These are phyloP conservation scores for Microdochium bolleyi DNA, from an alignment of 2,329 filamentous ascomycete genomes.

Conservation along the genomic window DNA sequence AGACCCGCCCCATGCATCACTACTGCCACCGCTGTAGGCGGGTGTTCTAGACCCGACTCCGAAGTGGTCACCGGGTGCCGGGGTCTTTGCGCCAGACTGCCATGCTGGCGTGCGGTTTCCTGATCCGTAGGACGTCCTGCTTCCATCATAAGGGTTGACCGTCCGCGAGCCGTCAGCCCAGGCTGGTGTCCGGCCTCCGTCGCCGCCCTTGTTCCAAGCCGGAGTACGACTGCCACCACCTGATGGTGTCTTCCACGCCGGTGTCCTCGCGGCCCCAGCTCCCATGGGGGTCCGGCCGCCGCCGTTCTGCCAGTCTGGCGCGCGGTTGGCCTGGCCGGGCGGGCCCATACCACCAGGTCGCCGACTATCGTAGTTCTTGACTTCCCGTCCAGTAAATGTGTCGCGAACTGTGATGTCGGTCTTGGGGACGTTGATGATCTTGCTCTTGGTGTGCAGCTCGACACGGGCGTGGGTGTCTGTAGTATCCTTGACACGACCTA, in stretches of 20 bases:
- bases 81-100: constrained; percentile 69
- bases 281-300: constrained; percentile 63
- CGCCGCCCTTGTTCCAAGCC: constrained; percentile 47
- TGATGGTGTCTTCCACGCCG: constrained; percentile 64
- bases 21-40: constrained; percentile 42
- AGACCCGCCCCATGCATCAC: constrained; percentile 60
- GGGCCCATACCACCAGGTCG: constrained; percentile 36
- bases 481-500: constrained; percentile 93
- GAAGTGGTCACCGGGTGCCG: constrained; percentile 52
- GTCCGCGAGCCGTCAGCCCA: constrained; percentile 63
- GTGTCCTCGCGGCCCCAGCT: constrained; percentile 59
- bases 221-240: constrained; percentile 51
- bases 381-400: constrained; percentile 67
- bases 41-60: constrained; percentile 61
- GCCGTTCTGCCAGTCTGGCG: constrained; percentile 48
- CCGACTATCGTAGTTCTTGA: constrained; percentile 56
- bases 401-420: constrained; percentile 81
- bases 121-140: constrained; percentile 69
- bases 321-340: constrained; percentile 36
- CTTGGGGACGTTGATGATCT: constrained; percentile 79
- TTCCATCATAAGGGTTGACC: constrained; percentile 65
- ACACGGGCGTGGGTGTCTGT: constrained; percentile 81
- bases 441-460: constrained; percentile 90
- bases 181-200: constrained; percentile 58
- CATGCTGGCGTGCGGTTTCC: constrained; percentile 68